These are phyloP conservation scores for Paramecium pentaurelia DNA, from an alignment of 73 alveolate species.

Conservation along the genomic window DNA sequence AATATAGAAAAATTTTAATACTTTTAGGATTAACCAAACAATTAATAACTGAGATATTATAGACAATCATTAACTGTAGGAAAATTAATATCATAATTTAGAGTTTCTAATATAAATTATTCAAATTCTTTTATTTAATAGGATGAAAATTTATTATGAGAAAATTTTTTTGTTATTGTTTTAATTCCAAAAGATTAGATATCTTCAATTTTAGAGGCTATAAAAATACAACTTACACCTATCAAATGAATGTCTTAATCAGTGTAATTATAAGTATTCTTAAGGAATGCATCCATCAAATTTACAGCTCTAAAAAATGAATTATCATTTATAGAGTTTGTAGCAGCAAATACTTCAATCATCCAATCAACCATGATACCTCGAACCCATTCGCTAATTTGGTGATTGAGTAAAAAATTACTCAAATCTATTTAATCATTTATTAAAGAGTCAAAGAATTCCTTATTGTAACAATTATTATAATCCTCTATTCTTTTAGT, in stretches of 20 bases:
- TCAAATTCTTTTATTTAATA: background rate
- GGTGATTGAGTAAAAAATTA: background rate
- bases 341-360: background rate
- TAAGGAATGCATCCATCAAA: background rate
- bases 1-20: too few relatives aligned
- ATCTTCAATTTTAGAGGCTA: constrained; percentile 84
- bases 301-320: background rate
- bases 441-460: background rate
- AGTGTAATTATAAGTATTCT: background rate
- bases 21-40: background rate
- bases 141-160: constrained; percentile 12
- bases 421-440: background rate
- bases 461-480: background rate
- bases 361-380: background rate
- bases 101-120: background rate
- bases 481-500: background rate
- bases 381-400: background rate
- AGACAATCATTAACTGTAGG: constrained; percentile 22
- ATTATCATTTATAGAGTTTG: background rate
- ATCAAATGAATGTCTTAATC: constrained; percentile 58
- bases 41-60: background rate
- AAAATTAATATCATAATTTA: background rate
- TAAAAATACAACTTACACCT: constrained; percentile 80
- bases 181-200: constrained; percentile 27
- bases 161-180: background rate